Evolutionary conservation across 768 basidiomycete species (phyloP).

Genomic region (Tricholoma furcatifolium): DNA sequence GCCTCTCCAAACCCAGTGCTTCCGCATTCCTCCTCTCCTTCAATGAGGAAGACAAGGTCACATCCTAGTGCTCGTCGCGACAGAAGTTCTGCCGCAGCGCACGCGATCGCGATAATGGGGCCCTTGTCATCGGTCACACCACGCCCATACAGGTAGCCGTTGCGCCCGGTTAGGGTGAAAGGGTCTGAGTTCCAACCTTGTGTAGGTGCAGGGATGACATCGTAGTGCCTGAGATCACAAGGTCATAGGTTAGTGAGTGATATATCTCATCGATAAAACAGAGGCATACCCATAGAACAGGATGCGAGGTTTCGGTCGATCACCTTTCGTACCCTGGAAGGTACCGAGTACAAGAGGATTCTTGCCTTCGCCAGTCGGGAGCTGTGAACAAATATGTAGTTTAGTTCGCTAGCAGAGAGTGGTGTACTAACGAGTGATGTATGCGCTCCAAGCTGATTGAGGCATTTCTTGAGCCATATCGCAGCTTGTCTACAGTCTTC

Average conservation of each 20-base stretch:
- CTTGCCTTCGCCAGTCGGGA: conserved; percentile 71
- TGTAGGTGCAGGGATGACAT: conserved; percentile 82
- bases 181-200: conserved; percentile 84
- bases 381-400: conserved; percentile 36
- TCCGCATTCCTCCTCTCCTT: conserved; percentile 97
- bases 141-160: conserved; percentile 89
- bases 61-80: conserved; percentile 71
- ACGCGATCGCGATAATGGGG: conserved; percentile 88
- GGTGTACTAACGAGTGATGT: conserved; percentile 60
- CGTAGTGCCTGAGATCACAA: conserved; percentile 87
- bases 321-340: conserved; percentile 69
- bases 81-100: conserved; percentile 82
- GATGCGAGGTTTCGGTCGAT: conserved; percentile 64
- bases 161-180: conserved; percentile 75
- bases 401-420: neutral
- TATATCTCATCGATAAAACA: neutral
- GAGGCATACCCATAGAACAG: conserved; percentile 82
- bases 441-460: conserved; percentile 85
- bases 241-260: neutral
- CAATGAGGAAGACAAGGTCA: conserved; percentile 88
- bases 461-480: conserved; percentile 86
- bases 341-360: conserved; percentile 91
- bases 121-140: conserved; percentile 97
- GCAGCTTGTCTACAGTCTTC: conserved; percentile 95
- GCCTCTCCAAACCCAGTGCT: conserved; percentile 83